Evolutionary conservation across 164 flowering plant genomes (phyloP), one percentile per base, ranked within the genome.

Genomic region (Hamamelis virginiana): DNA sequence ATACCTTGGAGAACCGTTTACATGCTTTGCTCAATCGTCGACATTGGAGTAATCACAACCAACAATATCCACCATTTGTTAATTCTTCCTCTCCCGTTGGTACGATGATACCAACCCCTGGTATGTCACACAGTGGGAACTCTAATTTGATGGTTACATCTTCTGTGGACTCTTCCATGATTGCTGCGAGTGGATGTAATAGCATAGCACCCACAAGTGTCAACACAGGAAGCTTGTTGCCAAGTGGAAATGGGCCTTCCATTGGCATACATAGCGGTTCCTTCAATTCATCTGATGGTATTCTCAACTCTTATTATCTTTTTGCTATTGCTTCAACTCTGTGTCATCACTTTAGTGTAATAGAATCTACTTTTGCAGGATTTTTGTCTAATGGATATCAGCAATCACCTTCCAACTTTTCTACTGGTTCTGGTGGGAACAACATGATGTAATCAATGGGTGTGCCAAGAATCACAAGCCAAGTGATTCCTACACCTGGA

Each of bases 401-500:
- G 67, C 94, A 85, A 48, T 77, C 92, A 66, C 63, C 86, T 27
- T 70, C 80, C 28, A 78, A 72, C 70, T 82, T 84, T 70, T 74
- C 88, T 11, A 59, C 81, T 62, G 77, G 81, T 64, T 75, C 89
- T 63, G 77, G 83, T 75, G 89, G 87, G 63, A 87, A 83, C 72
- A 85, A 76, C 64, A 66, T 80, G 75, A 68, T 85, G 67, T 65
- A 92, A 67, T 79, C 94, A 44, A 73, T 80, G 74, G 81, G 82
- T 73, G 83, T 44, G 33, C 94, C 80, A 72, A 84, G 87, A 69
- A 69, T 73, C 65, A 72, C 81, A 44, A 87, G 87, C 76, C 99
- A 93, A 80, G 91, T 96, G 99, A 96, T 96, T 67, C 98, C 98
- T 59, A 93, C 99, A 41, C 98, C 98, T 53, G 97, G 98, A 69